Evolutionary conservation across 179 eudicot species (phyloP), one percentile per base, ranked within the genome.

Genomic region (Carnegiea gigantea): DNA sequence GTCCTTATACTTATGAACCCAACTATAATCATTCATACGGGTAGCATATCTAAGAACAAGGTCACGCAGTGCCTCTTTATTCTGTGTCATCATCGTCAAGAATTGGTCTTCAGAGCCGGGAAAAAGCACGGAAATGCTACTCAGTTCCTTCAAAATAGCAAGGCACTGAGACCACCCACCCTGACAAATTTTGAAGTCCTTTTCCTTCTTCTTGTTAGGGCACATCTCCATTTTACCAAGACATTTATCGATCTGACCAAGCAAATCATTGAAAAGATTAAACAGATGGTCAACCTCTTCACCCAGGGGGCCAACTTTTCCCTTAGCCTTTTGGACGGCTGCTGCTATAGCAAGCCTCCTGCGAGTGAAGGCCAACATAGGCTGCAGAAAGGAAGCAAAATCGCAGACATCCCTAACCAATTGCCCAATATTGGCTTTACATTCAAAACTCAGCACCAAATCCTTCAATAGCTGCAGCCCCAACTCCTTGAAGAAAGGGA

Each of bases 1-100:
- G 73, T 91, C 93, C 90, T 90, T 94, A 76, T 86, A 91, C 78
- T 82, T 82, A 77, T 87, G 83, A 80, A 96, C 90, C 98, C 98
- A 96, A n/a, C 36, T 49, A 80, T 88, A 70, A 84, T 96, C 94
- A 40, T 89, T 93, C 54, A 59, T 33, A 64, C 89, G 86, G 82
- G 76, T 87, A 26, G 97, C 95, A 86, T 83, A 87, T 51, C 65
- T 87, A 44, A 92, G 83, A 83, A 90, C 80, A 10, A 96, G 95
- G 83, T 82, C 79, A 68, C 89, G 65, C 18, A 93, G 59, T 5
- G 91, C 84, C n/a, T 26, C 87, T 91, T 87, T 91, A 68, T 90
- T 82, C 48, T 78, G 75, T 79, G 79, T 87, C 91, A 96, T 76
- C 53, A 77, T 82, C 60, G 54, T 80, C 97, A 91, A 88, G 43